Evolutionary conservation across 495 filamentous ascomycete species (phyloP).

Genomic region (Aspergillus kassunensis): DNA sequence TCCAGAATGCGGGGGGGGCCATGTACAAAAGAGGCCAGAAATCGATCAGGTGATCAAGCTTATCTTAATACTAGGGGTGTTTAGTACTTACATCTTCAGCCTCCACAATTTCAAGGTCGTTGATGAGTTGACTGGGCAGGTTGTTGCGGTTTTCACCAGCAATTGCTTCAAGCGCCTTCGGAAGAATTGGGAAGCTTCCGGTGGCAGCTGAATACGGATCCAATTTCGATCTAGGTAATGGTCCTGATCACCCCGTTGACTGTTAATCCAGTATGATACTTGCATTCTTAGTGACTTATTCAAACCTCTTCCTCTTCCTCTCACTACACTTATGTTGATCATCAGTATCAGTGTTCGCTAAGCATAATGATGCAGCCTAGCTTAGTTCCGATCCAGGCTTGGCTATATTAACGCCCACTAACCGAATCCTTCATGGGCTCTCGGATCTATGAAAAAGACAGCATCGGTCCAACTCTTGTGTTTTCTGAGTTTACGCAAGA

Average conservation of each 20-base stretch:
- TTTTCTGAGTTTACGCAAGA: background rate
- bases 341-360: constrained; percentile 1
- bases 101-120: constrained; percentile 28
- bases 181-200: constrained; percentile 24
- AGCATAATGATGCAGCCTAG: constrained; percentile 17
- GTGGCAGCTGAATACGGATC: constrained; percentile 17
- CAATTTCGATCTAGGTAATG: constrained; percentile 23
- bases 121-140: constrained; percentile 21
- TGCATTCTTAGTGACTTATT: no score
- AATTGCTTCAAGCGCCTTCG: constrained; percentile 15
- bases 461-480: background rate
- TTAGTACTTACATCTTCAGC: no score
- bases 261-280: no score
- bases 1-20: no score
- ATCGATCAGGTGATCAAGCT: constrained; percentile 27
- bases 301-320: no score
- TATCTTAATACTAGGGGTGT: no score
- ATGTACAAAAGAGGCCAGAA: no score
- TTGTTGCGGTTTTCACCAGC: constrained; percentile 31
- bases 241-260: constrained; percentile 11
- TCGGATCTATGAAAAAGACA: constrained; percentile 9
- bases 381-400: constrained; percentile 3
- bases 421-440: constrained; percentile 7
- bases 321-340: no score
- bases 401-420: constrained; percentile 13